A percentile compares a stretch with the other conserved stretches of the same genome.
Conservation (phyloP, 140 eudicot genomes). For the Stevia rebaudiana region DNA sequence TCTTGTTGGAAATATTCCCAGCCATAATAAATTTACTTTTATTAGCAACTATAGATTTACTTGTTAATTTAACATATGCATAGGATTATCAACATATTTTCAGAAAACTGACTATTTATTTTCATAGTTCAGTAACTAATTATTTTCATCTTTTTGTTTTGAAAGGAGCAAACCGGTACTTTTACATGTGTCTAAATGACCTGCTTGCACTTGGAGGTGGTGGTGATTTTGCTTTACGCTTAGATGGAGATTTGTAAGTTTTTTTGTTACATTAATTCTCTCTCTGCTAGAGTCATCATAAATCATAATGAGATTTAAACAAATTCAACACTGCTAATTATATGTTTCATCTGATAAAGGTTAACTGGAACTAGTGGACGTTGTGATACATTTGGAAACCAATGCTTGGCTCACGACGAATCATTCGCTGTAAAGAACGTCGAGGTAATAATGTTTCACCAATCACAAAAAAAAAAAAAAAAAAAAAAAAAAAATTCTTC, state of each 20-base stretch:
- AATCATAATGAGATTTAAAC: neutral
- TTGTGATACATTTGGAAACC: constrained; percentile 87
- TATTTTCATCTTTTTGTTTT: constrained; percentile 9
- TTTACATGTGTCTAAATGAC: constrained; percentile 77
- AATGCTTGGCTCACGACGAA: constrained; percentile 74
- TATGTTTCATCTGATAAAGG: constrained; percentile 34
- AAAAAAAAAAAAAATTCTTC: too few relatives aligned
- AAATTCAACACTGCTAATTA: neutral
- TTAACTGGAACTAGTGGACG: constrained; percentile 85
- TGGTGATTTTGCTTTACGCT: constrained; percentile 67
- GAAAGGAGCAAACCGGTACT: constrained; percentile 87
- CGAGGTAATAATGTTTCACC: constrained; percentile 48
- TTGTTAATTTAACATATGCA: neutral
- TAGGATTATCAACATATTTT: neutral
- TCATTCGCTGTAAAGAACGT: constrained; percentile 72
- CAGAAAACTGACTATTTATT: too few relatives aligned
- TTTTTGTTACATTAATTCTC: neutral
- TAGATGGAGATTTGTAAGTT: constrained; percentile 85
- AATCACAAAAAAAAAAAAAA: too few relatives aligned
- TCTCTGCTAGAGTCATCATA: neutral
- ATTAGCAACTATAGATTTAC: neutral
- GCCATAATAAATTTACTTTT: too few relatives aligned
- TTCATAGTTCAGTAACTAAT: constrained; percentile 5
- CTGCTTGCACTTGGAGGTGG: constrained; percentile 94
- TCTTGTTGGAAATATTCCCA: neutral